Evolutionary conservation across 2,329 filamentous ascomycete genomes (phyloP), one percentile per base, ranked within the genome.

Genomic region (Aureobasidium sp.): DNA sequence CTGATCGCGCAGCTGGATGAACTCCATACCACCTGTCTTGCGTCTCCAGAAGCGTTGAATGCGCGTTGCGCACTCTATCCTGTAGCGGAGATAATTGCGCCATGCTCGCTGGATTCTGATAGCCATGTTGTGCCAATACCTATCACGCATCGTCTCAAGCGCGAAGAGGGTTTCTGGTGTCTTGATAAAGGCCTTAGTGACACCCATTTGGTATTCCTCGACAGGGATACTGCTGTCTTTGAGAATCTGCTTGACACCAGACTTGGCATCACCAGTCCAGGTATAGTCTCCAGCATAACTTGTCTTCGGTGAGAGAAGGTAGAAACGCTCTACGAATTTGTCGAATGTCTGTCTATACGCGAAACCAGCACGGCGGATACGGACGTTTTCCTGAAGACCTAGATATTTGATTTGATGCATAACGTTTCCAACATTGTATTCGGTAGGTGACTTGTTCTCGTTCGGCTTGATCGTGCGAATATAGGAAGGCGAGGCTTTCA

Each of bases 51-150:
- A 92, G 46, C 91, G 84, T 73, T 97, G 94, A 67, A 99, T 97
- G 37, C 94, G 86, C 15, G 88, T 96, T 7, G 94, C 94, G 63
- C 90, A 94, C 76, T 99, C 94, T 29, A 86, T 88, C 48, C 94
- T 86, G 75, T 97, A 97, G 5, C 93, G 87, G 44, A 97, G 82
- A 71, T 97, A 97, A 59, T 95, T 96, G 69, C 94, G 85, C 94
- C 94, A 99, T 71, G 96, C 94, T 68, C 94, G 85, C 77, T 99
- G 94, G 64, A 99, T 97, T 63, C 94, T 86, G 64, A 93, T 96
- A 3, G 94, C 94, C 94, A 99, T 97, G 77, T 97, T 99, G 76
- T 97, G 93, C 93, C 93, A 97, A 76, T 97, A 99, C 62, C 90
- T 84, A 73, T 99, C 94, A 72, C 94, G 86, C 93, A 99, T 97